These are phyloP conservation scores for Pistacia integerrima DNA, from an alignment of 345 rosid species.

Conservation along the genomic window DNA sequence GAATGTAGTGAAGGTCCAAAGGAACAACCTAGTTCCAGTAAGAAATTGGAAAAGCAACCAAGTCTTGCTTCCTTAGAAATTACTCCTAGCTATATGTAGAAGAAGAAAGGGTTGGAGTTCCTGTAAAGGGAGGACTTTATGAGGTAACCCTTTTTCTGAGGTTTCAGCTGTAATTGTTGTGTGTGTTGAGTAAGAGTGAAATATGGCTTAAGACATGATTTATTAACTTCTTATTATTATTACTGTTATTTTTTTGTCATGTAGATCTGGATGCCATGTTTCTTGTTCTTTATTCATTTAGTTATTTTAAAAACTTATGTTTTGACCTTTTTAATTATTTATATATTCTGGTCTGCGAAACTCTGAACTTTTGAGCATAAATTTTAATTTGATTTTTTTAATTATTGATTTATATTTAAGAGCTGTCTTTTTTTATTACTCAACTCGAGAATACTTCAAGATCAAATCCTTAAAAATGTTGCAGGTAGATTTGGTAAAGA, in stretches of 20 bases:
- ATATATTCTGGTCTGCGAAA: not conserved
- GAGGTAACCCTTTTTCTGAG: conserved; percentile 51
- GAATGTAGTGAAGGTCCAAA: conserved; percentile 95
- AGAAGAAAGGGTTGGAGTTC: conserved; percentile 98
- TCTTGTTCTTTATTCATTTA: not conserved
- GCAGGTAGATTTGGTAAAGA: conserved; percentile 81
- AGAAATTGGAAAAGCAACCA: conserved; percentile 35
- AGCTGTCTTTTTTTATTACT: not conserved
- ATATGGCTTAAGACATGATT: not conserved
- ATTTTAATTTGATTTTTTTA: not conserved
- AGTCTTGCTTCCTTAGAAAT: conserved; percentile 32
- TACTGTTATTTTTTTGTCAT: not conserved
- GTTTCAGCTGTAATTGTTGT: not conserved
- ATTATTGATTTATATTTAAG: not conserved
- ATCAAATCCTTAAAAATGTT: conserved; percentile 28
- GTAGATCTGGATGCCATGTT: not conserved
- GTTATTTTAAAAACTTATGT: not conserved
- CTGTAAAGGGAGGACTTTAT: conserved; percentile 96
- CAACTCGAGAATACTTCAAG: conserved; percentile 1
- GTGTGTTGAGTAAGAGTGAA: not conserved
- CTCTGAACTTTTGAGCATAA: not conserved
- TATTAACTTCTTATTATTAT: too few species aligned
- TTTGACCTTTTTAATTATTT: not conserved
- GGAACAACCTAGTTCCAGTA: conserved; percentile 37
- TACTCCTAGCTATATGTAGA: conserved; percentile 58